A percentile compares a stretch with the other conserved stretches of the same genome.
Evolutionary conservation across 176 grass and related monocot species (phyloP).

Genomic region (Rhynchospora pubera): DNA sequence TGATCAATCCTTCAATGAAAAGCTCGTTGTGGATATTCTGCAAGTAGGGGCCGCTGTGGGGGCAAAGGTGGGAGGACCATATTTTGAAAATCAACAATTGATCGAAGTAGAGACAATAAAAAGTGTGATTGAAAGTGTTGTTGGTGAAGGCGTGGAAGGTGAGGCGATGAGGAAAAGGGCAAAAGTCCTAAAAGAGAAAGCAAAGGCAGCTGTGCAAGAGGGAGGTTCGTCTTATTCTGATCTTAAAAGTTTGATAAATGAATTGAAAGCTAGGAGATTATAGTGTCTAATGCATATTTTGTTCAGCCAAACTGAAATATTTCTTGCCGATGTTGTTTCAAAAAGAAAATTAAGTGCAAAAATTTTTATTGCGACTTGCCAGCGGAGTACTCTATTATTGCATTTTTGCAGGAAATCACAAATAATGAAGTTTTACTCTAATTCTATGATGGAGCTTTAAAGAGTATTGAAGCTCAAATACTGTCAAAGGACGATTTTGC

Average conservation of each 20-base stretch:
- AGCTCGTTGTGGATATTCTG: constrained; percentile 21
- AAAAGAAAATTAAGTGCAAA: too few species aligned
- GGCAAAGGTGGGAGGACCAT: not conserved
- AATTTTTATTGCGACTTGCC: too few species aligned
- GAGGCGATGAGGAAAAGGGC: not conserved
- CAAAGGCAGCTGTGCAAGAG: not conserved
- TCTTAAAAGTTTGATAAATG: not conserved
- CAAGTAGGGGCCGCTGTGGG: constrained; percentile 1
- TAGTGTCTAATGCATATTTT: too few species aligned
- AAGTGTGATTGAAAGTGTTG: not conserved
- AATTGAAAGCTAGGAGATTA: constrained; percentile 1
- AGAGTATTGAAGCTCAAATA: too few species aligned
- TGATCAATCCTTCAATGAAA: constrained; percentile 37
- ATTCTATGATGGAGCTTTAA: too few species aligned
- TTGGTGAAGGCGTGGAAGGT: not conserved
- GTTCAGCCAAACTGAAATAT: too few species aligned
- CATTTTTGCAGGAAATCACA: too few species aligned
- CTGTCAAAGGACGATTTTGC: too few species aligned
- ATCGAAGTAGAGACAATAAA: constrained; percentile 3
- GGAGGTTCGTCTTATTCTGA: constrained; percentile 3
- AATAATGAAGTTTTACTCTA: too few species aligned
- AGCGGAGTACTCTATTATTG: too few species aligned
- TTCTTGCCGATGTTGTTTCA: too few species aligned
- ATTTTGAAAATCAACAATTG: not conserved
- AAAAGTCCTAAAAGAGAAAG: not conserved